A percentile compares a stretch with the other conserved stretches of the same genome.
phyloP scores from a whole-genome alignment of 225 moss, liverwort and hornwort genomes.

The Neckera pumila region DNA sequence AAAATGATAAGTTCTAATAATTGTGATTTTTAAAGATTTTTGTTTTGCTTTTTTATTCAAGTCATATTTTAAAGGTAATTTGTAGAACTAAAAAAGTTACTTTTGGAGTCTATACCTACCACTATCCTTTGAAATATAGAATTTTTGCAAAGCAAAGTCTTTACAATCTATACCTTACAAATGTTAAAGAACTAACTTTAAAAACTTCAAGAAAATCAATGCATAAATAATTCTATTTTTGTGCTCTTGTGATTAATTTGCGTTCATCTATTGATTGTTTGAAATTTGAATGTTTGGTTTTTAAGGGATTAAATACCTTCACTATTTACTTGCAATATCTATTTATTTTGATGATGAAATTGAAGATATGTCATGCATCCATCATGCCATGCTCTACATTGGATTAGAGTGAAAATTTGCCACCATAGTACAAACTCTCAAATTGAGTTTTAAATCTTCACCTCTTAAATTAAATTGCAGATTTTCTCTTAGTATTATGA shows the following conservation, averaged over 20 bases:
- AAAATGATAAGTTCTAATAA: background rate
- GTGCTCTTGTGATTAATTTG: background rate
- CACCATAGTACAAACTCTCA: background rate
- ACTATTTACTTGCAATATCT: background rate
- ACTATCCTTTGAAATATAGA: background rate
- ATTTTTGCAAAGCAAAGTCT: background rate
- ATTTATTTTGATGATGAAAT: background rate
- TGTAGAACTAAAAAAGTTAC: no score
- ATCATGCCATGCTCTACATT: background rate
- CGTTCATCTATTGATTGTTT: background rate
- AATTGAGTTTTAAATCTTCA: background rate
- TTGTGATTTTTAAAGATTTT: accelerated
- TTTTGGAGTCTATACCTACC: accelerated
- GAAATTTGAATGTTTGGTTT: background rate
- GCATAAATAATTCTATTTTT: background rate
- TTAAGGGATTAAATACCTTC: background rate
- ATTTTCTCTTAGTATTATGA: background rate
- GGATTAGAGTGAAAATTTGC: background rate
- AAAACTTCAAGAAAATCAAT: background rate
- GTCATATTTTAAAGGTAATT: no score
- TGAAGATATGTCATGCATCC: background rate
- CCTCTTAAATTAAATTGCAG: background rate
- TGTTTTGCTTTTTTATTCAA: background rate
- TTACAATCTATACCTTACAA: background rate
- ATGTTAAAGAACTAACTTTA: background rate